These are phyloP conservation scores for Tubosaeta sp. DNA, from an alignment of 768 basidiomycete species.

Conservation along the genomic window DNA sequence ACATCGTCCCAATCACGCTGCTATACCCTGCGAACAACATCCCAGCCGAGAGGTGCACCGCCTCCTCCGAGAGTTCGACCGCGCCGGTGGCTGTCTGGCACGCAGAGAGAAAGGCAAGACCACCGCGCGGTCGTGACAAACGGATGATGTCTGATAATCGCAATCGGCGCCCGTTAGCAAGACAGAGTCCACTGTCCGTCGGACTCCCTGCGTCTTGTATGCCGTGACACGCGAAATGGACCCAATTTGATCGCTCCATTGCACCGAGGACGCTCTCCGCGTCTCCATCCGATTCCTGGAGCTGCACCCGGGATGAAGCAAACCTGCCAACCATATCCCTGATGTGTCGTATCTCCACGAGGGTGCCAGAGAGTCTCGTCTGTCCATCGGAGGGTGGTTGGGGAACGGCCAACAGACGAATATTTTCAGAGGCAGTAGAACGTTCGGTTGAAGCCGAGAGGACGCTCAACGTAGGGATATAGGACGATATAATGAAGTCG, in stretches of 20 bases:
- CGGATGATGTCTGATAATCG: not conserved
- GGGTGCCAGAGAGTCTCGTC: not conserved
- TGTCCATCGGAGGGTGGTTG: not conserved
- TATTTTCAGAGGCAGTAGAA: not conserved
- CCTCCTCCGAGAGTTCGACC: constrained; percentile 28
- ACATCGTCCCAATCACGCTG: constrained; percentile 41
- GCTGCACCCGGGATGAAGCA: not conserved
- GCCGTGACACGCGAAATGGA: not conserved
- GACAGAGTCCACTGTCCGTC: not conserved
- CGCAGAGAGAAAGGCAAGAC: not conserved
- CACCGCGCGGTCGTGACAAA: not conserved
- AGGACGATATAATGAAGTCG: not conserved
- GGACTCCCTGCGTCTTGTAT: not conserved
- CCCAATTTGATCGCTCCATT: not conserved
- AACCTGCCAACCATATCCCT: not conserved
- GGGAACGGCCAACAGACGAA: not conserved
- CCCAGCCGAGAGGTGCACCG: constrained; percentile 38
- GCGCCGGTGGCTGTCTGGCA: not conserved
- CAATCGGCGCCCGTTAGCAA: not conserved
- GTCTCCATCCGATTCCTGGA: not conserved
- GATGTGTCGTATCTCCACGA: not conserved
- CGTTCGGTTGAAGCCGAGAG: not conserved
- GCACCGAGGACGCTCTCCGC: not conserved
- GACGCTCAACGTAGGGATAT: not conserved
- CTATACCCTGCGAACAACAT: constrained; percentile 31